Percentiles rank a stretch among this genome's conserved stretches.
Evolutionary conservation across 768 basidiomycete genomes (phyloP).

Genomic region (Hericium rajendrae): DNA sequence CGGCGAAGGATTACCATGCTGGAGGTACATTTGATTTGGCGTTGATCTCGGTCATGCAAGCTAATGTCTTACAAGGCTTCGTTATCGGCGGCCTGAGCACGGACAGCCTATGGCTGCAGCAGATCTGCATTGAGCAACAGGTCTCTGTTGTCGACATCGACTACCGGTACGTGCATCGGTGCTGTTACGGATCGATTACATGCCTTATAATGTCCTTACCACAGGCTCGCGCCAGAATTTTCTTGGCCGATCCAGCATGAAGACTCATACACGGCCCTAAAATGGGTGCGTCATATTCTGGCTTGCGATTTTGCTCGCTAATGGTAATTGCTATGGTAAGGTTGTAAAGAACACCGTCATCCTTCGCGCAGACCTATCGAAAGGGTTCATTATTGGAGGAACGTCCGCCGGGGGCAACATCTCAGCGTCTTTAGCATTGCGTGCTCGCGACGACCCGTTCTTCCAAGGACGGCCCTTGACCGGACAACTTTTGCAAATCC

Average conservation of each 20-base stretch:
- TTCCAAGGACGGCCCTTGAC: not conserved
- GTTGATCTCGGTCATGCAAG: not conserved
- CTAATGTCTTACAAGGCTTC: no score
- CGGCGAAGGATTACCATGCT: slow-evolving; percentile 36
- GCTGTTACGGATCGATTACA: no score
- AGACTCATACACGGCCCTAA: not conserved
- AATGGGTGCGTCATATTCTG: not conserved
- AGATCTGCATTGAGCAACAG: not conserved
- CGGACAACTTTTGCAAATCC: not conserved
- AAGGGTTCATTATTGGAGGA: not conserved
- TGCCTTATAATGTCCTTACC: not conserved
- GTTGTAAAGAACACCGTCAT: not conserved
- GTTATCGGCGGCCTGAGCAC: not conserved
- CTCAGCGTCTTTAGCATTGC: not conserved
- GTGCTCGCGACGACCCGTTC: not conserved
- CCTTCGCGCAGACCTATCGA: not conserved
- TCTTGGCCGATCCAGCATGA: not conserved
- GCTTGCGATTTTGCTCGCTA: not conserved
- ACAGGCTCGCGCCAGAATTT: not conserved
- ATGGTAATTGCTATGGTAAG: not conserved
- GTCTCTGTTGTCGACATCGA: not conserved
- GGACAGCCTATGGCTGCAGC: not conserved
- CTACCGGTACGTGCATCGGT: not conserved
- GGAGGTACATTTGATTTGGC: not conserved
- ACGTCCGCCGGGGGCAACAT: not conserved